Evolutionary conservation across 1,139 yeast genomes (phyloP), one percentile per base, ranked within the genome.

Genomic region (Pichia sp.): DNA sequence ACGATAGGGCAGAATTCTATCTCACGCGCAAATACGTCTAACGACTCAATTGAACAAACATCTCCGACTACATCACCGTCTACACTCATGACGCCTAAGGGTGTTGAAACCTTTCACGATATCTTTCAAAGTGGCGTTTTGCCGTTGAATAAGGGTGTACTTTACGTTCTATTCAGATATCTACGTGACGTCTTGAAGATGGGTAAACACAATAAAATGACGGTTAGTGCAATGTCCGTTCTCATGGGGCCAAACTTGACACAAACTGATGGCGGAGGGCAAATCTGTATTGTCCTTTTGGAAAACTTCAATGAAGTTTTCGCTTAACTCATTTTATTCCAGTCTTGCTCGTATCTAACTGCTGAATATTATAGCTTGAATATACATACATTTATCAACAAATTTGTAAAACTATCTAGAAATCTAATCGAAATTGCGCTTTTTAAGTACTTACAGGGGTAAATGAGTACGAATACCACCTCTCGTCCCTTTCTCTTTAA

Each of bases 181-280:
- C 62, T 91, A 53, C 64, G 69, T 27, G 71, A 74, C 46, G 83
- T 88, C 32, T 71, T 82, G 35, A 68, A 72, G 28, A 74, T 82
- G 50, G 69, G 69, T 44, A 72, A 73, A 21, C 60, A 66, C 43
- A 91, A 91, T 62, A 78, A 87, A 58, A 91, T 91, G 98, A 83
- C 80, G 44, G 52, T 56, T 13, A 49, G 52, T 34, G 59, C 60
- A 13, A 42, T 58, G 39, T 48, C 56, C 27, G 59, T 58, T 33
- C 44, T 58, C 33, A 55, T 58, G 51, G 56, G 59, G 2, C 62
- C 60, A 5, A 58, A 58, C 28, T 37, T 55, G 24, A 52, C 58
- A 10, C 53, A 55, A 9, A 50, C 48, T 30, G 57, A 51, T 32
- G 56, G 59, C 18, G 57, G 56, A 10, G 54, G 55, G 36, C 56